Conservation (phyloP, 1,284 basidiomycete genomes). For the Golubevia pallescens region DNA sequence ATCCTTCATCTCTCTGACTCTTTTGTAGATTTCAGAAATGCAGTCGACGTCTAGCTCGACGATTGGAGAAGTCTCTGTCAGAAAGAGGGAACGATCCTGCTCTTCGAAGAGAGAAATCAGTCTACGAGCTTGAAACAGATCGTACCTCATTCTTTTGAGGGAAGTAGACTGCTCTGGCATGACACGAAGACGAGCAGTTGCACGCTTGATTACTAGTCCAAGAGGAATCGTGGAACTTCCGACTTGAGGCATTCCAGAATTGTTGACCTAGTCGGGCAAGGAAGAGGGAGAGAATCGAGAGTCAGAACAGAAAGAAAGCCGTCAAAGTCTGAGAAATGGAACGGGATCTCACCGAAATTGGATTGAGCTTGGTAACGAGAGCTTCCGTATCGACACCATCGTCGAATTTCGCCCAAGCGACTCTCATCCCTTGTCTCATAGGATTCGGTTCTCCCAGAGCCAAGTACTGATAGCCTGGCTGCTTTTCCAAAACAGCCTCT, state of each 20-base stretch:
- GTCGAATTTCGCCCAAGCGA: constrained; percentile 55
- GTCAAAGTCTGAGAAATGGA: background rate
- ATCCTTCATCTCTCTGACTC: background rate
- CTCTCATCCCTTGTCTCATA: constrained; percentile 37
- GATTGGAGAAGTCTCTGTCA: background rate
- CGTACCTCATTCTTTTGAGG: constrained; percentile 32
- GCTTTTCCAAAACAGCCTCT: constrained; percentile 16
- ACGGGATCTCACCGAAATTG: constrained; percentile 1
- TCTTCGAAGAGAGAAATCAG: constrained; percentile 30
- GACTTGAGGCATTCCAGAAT: constrained; percentile 19
- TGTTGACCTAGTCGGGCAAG: background rate
- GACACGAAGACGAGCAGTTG: constrained; percentile 37
- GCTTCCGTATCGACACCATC: constrained; percentile 32
- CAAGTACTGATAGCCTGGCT: constrained; percentile 34
- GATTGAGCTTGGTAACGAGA: constrained; percentile 29
- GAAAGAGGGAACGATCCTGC: constrained; percentile 26
- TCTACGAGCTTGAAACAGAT: constrained; percentile 37
- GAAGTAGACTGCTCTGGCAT: constrained; percentile 44
- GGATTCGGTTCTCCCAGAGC: constrained; percentile 51
- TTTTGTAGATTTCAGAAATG: background rate
- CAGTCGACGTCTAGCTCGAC: too few relatives aligned
- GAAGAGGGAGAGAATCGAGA: background rate
- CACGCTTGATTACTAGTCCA: constrained; percentile 36
- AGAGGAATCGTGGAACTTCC: constrained; percentile 41
- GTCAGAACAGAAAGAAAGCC: background rate